These are phyloP conservation scores for Penicillium egyptiacum DNA, from an alignment of 495 filamentous ascomycete species.

Conservation along the genomic window DNA sequence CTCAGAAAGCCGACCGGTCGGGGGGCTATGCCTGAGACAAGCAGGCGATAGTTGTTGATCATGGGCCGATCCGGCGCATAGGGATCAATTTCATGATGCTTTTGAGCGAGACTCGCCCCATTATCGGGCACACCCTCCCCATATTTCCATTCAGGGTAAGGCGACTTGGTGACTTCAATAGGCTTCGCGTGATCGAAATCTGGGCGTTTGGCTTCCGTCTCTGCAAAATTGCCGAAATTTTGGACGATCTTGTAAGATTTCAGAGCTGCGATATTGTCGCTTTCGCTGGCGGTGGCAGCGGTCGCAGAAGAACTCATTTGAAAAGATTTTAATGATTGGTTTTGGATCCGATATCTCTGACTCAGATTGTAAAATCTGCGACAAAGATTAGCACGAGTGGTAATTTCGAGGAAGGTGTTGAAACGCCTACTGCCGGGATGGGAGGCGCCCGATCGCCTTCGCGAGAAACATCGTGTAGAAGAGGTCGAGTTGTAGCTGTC, in stretches of 20 bases:
- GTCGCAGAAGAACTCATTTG: too few relatives aligned
- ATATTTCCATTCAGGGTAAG: slow-evolving; percentile 67
- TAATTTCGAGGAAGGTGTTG: too few relatives aligned
- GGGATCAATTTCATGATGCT: slow-evolving; percentile 76
- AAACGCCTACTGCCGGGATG: too few relatives aligned
- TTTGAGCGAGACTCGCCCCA: slow-evolving; percentile 43
- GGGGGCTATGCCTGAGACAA: slow-evolving; percentile 79
- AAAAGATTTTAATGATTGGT: too few relatives aligned
- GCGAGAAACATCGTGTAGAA: too few relatives aligned
- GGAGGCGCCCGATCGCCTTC: too few relatives aligned
- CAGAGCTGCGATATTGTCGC: slow-evolving; percentile 4
- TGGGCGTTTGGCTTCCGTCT: slow-evolving; percentile 64
- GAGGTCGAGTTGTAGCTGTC: too few relatives aligned
- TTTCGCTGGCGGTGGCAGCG: too few relatives aligned
- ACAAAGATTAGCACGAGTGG: too few relatives aligned
- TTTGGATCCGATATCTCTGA: too few relatives aligned
- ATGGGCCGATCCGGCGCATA: slow-evolving; percentile 63
- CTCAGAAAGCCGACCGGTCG: slow-evolving; percentile 65
- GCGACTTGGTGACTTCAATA: slow-evolving; percentile 67
- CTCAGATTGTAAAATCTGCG: too few relatives aligned
- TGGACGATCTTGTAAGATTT: slow-evolving; percentile 32
- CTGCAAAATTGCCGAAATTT: slow-evolving; percentile 60
- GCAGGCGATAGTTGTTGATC: slow-evolving; percentile 80
- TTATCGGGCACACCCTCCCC: slow-evolving; percentile 67
- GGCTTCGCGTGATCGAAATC: slow-evolving; percentile 51